Conservation (phyloP, 768 basidiomycete species). For the Lactarius indigo region DNA sequence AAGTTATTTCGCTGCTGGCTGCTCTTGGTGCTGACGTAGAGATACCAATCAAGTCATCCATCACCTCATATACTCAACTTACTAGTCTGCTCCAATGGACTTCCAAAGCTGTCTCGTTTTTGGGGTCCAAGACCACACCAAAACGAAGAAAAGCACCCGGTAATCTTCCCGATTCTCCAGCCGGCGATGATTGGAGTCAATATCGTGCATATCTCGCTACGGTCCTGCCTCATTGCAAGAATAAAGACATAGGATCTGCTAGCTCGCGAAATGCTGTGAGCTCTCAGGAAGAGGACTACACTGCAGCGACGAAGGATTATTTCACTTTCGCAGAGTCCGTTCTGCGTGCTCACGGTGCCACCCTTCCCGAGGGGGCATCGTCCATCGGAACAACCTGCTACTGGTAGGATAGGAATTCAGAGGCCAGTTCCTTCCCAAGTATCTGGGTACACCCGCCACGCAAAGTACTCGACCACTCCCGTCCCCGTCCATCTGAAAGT, state of each 20-base stretch:
- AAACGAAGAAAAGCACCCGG: background rate
- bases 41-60: conserved; percentile 1
- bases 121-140: background rate
- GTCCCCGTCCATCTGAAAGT: conserved; percentile 36
- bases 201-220: conserved; percentile 6
- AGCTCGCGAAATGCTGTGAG: no score
- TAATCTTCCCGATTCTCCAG: background rate
- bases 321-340: background rate
- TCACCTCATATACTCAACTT: background rate
- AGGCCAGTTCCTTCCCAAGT: conserved; percentile 7
- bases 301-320: background rate
- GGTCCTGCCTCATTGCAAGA: background rate
- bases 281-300: background rate
- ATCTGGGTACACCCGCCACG: conserved; percentile 30
- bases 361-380: background rate
- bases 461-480: conserved; percentile 17
- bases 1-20: conserved; percentile 31
- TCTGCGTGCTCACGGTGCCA: conserved; percentile 1
- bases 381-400: background rate
- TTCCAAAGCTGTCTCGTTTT: conserved; percentile 1
- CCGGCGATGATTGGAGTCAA: conserved; percentile 1
- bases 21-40: conserved; percentile 31
- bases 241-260: background rate
- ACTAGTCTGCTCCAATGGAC: conserved; percentile 29
- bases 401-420: background rate